These are phyloP conservation scores for Vitellaria paradoxa DNA, from an alignment of 179 eudicot species.

Conservation along the genomic window DNA sequence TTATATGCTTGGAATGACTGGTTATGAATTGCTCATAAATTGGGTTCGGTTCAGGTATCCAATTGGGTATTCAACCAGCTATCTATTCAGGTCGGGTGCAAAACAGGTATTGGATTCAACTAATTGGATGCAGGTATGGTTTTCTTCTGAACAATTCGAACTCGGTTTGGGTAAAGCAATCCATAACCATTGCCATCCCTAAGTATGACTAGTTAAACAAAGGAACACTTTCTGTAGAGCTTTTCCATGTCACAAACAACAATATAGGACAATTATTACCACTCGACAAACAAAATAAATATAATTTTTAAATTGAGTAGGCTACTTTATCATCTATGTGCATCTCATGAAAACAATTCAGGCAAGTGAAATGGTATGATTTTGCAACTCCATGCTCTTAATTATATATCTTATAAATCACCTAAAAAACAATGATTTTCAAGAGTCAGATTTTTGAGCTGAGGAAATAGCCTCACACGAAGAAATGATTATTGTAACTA, in stretches of 20 bases:
- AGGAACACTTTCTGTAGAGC: neutral
- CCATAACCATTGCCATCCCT: too few species aligned
- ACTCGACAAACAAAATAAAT: too few species aligned
- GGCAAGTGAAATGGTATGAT: neutral
- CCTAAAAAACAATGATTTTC: slow-evolving; percentile 5
- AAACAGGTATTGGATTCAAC: too few species aligned
- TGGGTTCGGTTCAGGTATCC: too few species aligned
- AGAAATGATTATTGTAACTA: neutral
- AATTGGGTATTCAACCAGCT: too few species aligned
- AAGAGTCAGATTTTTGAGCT: neutral
- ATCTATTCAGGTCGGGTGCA: too few species aligned
- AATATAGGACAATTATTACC: neutral
- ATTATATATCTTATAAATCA: neutral
- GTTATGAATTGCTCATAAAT: slow-evolving; percentile 76
- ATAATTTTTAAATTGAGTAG: neutral
- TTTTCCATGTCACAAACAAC: neutral
- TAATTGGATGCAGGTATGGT: too few species aligned
- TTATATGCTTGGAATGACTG: slow-evolving; percentile 97
- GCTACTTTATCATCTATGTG: neutral
- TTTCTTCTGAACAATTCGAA: too few species aligned
- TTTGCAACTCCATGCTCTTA: neutral
- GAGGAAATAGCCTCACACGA: neutral
- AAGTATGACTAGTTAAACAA: neutral
- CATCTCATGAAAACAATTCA: neutral
- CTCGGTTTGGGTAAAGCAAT: too few species aligned